phyloP scores from a whole-genome alignment of 2,329 filamentous ascomycete genomes.

The Aspergillus ochraceoroseus region DNA sequence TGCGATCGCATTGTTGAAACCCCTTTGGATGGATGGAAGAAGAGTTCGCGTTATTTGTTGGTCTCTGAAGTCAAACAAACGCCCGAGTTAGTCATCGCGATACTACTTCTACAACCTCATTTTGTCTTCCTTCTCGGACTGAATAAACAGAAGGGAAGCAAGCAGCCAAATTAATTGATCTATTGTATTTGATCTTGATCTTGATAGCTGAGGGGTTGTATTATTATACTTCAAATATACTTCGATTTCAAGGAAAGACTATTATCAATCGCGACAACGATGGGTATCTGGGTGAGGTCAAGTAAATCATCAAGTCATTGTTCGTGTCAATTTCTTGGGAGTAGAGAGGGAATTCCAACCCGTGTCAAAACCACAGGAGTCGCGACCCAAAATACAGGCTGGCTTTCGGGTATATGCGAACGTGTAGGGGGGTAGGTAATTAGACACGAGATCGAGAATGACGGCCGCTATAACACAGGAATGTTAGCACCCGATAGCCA shows the following conservation, averaged over 20 bases:
- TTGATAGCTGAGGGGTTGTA: no score
- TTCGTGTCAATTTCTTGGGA: background rate
- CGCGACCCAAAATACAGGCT: no score
- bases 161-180: no score
- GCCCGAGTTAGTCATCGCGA: conserved; percentile 13
- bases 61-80: no score
- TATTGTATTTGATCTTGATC: no score
- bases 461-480: conserved; percentile 10
- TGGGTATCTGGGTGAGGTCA: background rate
- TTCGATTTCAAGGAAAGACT: background rate
- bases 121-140: background rate
- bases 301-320: conserved; percentile 1
- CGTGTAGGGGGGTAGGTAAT: no score
- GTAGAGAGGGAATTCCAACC: background rate
- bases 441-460: conserved; percentile 14
- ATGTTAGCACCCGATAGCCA: conserved; percentile 2
- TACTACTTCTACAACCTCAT: background rate
- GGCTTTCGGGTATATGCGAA: no score
- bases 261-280: background rate
- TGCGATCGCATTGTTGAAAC: conserved; percentile 10
- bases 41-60: no score
- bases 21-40: conserved; percentile 5
- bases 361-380: background rate
- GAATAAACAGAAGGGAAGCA: background rate
- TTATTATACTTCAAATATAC: conserved; percentile 45